These are phyloP conservation scores for Jasminum sambac DNA, from an alignment of 257 asterid species.

Conservation along the genomic window DNA sequence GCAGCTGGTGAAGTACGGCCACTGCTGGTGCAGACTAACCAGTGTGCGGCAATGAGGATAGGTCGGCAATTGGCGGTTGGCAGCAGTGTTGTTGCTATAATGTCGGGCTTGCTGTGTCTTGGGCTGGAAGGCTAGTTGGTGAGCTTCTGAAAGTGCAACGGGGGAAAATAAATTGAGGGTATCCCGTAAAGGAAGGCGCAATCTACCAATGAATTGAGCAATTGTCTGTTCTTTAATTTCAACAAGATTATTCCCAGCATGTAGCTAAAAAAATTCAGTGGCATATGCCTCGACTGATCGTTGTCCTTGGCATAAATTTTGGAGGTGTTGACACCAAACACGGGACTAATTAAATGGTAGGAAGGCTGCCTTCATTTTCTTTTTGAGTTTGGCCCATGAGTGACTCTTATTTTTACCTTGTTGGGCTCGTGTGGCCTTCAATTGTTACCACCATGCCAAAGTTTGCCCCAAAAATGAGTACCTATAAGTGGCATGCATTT, in stretches of 20 bases:
- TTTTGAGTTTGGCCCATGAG: background rate
- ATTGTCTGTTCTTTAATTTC: background rate
- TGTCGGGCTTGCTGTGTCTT: too few relatives aligned
- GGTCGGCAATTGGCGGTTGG: too few relatives aligned
- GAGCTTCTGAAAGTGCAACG: too few relatives aligned
- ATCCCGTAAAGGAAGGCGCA: background rate
- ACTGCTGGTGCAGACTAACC: too few relatives aligned
- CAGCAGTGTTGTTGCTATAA: too few relatives aligned
- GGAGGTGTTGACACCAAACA: background rate
- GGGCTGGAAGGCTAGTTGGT: too few relatives aligned
- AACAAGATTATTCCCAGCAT: background rate
- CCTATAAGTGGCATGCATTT: too few relatives aligned
- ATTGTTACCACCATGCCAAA: background rate
- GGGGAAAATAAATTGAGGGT: too few relatives aligned
- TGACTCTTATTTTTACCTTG: background rate
- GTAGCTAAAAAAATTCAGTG: background rate
- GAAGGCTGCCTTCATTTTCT: background rate
- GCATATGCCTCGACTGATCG: background rate
- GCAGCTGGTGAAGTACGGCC: too few relatives aligned
- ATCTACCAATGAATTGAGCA: background rate
- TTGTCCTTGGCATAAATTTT: background rate
- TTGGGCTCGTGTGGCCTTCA: background rate
- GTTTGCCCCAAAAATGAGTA: background rate
- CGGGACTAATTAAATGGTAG: background rate
- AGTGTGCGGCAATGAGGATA: too few relatives aligned